Base-by-base conservation (phyloP, 176 grass and related monocot species). In the Musa schizocarpa region DNA sequence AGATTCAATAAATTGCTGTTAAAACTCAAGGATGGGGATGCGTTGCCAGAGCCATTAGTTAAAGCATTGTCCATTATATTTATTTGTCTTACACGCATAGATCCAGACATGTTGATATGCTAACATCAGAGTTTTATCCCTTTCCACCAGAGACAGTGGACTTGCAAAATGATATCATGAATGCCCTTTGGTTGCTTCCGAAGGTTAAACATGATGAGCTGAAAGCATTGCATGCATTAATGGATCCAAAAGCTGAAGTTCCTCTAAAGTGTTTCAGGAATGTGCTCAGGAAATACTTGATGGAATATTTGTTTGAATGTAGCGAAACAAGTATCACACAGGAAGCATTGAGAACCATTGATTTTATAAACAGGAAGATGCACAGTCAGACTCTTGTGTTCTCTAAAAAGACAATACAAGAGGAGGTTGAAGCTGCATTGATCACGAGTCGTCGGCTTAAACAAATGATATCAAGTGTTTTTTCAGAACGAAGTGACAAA, bases 371-470 rank as follows among this genome's bases (percentile, higher is more conserved):
- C 62, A 69, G 26, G 63, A 79, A 16, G 21, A 19, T 27, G 21
- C 24, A 54, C 52, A 8, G 12, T 1, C 19, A 54, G 21, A 12
- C 70, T 8, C 1, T 58, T 50, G 53, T 79, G n/a, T 86, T 86
- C 27, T 71, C 75, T 22, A 24, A 79, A 64, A 53, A 76, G 43
- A 71, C 63, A 34, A 75, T 72, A 43, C 54, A 87, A 64, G 68
- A 83, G n/a, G 85, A 87, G 50, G 71, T 71, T n/a, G 80, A 87
- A 52, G 69, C 63, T 75, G 76, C 83, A 72, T 79, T 87, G 76
- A 72, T 29, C 80, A 23, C 80, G 17, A 83, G 85, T 16, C 80
- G 80, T 76, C 54, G 65, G 26, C 76, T 87, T 13, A 87, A 83
- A 71, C 53, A 63, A 52, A 55, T 83, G 57, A 69, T 69, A 64